Evolutionary conservation across 2,329 filamentous ascomycete species (phyloP).

Genomic region (Fusarium udum): DNA sequence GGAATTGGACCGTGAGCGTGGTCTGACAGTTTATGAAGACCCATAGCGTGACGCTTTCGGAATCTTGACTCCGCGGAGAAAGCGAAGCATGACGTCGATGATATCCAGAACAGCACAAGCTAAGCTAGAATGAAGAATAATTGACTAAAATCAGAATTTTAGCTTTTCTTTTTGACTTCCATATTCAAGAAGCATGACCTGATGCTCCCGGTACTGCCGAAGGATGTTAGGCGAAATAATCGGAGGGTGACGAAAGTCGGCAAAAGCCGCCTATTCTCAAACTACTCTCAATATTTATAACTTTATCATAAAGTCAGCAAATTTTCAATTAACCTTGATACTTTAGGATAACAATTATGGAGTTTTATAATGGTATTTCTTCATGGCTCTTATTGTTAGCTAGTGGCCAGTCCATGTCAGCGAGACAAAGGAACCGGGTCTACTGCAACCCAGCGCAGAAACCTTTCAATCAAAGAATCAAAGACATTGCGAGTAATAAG

Average conservation of each 20-base stretch:
- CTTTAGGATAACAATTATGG: fast-evolving
- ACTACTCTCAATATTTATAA: fast-evolving
- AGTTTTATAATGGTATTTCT: no score
- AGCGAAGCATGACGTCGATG: not conserved
- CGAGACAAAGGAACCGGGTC: not conserved
- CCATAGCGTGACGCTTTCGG: not conserved
- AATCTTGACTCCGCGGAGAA: not conserved
- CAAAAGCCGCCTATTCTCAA: not conserved
- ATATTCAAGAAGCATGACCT: not conserved
- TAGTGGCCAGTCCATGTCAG: not conserved
- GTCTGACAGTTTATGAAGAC: not conserved
- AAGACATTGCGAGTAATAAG: conserved; percentile 35
- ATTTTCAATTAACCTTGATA: fast-evolving
- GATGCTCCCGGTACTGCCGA: not conserved
- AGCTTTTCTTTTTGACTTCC: not conserved
- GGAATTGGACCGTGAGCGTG: fast-evolving
- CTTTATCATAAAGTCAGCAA: no score
- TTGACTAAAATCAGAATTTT: not conserved
- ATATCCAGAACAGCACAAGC: not conserved
- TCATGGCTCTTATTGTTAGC: fast-evolving
- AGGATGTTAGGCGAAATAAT: not conserved
- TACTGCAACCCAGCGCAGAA: not conserved
- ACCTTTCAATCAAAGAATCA: conserved; percentile 20
- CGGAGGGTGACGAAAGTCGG: not conserved
- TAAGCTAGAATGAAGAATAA: not conserved